Evolutionary conservation across 371 early-diverging fungal species (phyloP), one percentile per base, ranked within the genome.

Genomic region (Lichtheimia ornata): DNA sequence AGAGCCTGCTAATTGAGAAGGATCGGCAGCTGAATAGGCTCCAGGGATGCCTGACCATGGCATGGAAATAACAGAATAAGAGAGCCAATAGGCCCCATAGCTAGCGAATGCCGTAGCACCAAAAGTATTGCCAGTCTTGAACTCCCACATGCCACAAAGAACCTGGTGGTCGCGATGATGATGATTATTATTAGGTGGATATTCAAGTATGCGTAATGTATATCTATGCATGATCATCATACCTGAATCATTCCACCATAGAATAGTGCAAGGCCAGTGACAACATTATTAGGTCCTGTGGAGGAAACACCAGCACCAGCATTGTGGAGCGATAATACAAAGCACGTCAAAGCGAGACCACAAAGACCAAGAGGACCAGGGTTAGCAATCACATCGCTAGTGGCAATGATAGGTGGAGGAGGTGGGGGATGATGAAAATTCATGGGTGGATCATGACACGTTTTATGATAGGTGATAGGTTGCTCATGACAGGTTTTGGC

Each of bases 131-230:
- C 88, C 86, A 22, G 79, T 75, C 49, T 77, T 80, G 80, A 90
- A 91, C 74, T 92, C 91, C 90, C 89, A 90, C 90, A 93, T 90
- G 65, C 93, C 93, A 59, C 91, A 90, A 28, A 82, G 67, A 45
- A 89, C 66, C 80, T 88, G 20, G 12, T 15, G 22, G 22, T 22
- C 22, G 22, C 22, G 22, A 22, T 22, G 1, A 40, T 40, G 1
- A n/a, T 20, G 1, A 22, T 52, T 24, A 43, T 45, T 7, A 22
- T 47, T 47, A 47, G 47, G 47, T 18, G 24, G 43, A 41, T 12
- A n/a, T 22, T 42, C 43, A 20, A 42, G 24, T 44, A 47, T 5
- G 44, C n/a, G 14, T 12, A 2, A 12, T 43, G 15, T 11, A 17
- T 27, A 45, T 49, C 1, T 55, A 47, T 58, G n/a, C 17, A n/a